Base-by-base conservation (phyloP, 129 eudicot genomes). In the Chrysanthemum lavandulifolium region DNA sequence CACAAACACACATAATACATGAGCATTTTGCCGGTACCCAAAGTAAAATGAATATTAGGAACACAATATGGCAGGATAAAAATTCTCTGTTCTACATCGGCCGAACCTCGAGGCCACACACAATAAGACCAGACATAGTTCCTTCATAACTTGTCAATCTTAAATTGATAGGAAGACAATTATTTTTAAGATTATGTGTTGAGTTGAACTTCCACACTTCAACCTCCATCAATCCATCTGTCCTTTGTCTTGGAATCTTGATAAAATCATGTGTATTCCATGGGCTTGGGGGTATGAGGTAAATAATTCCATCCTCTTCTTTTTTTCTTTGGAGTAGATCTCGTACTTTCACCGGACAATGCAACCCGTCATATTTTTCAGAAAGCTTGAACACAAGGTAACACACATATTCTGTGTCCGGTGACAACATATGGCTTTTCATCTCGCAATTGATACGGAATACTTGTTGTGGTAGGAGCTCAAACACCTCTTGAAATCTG, bases 241-340 rank as follows among this genome's bases (percentile, higher is more conserved):
- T 4, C n/a, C 56, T 51, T 51, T 11, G 56, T 51, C n/a, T 51
- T 51, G 56, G 13, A 51, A 51, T 14, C n/a, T 51, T 12, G 4
- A 14, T 51, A 10, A 51, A 10, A 51, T 12, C 56, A 51, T 51
- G 56, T 51, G 0, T 51, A 51, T 51, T 51, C 56, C 56, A 51
- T 51, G 56, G 56, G 56, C 56, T 51, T 51, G 56, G 56, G 56
- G 56, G 56, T 51, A 51, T 51, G 56, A 51, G n/a, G n/a, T 51
- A 51, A 10, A 51, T 51, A 51, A 51, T 51, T 12, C n/a, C 56
- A 51, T 3, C 56, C n/a, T 51, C 56, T 2, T 51, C 56, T 0
- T 0, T 51, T 51, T 51, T 51, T 11, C 15, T 10, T 14, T 12
- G 56, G 56, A 51, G 56, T 51, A 51, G 40, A 33, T 33, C 40